phyloP scores from a whole-genome alignment of 495 filamentous ascomycete genomes.

The Aspergillus ostianus region DNA sequence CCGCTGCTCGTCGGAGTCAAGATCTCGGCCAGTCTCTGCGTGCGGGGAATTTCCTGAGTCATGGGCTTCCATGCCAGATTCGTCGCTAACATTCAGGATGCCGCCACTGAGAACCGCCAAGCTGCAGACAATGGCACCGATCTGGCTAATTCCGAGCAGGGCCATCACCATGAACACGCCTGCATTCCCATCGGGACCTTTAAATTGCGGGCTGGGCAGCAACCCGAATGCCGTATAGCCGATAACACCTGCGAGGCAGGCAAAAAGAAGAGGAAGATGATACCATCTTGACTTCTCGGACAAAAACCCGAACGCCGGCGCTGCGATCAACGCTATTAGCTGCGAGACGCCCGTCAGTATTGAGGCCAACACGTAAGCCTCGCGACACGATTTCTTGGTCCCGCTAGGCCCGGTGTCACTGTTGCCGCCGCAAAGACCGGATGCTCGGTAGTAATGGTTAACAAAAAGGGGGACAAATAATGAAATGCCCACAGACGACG shows the following conservation, averaged over 20 bases:
- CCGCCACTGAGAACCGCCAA: conserved; percentile 80
- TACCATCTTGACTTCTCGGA: conserved; percentile 59
- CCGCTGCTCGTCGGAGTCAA: conserved; percentile 28
- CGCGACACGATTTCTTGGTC: conserved; percentile 74
- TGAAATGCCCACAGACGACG: conserved; percentile 93
- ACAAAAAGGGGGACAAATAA: conserved; percentile 90
- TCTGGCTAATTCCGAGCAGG: conserved; percentile 84
- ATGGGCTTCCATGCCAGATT: conserved; percentile 22
- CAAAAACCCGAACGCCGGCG: conserved; percentile 81
- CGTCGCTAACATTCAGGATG: conserved; percentile 55
- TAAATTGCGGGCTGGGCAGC: conserved; percentile 67
- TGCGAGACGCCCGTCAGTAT: conserved; percentile 86
- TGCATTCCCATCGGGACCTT: conserved; percentile 53
- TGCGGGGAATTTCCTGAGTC: conserved; percentile 22
- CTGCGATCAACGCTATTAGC: conserved; percentile 76
- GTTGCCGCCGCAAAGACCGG: conserved; percentile 70
- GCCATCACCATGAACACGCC: conserved; percentile 74
- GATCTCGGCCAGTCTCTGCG: conserved; percentile 9
- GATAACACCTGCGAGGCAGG: conserved; percentile 67
- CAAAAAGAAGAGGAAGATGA: conserved; percentile 71
- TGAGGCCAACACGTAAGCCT: conserved; percentile 81
- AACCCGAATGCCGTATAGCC: conserved; percentile 74
- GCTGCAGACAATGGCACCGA: conserved; percentile 92
- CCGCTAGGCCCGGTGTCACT: conserved; percentile 53
- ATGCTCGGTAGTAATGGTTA: conserved; percentile 82